Percentiles rank a stretch among this genome's conserved stretches.
Evolutionary conservation across 2,329 filamentous ascomycete genomes (phyloP).

Genomic region (Cladophialophora yegresii): DNA sequence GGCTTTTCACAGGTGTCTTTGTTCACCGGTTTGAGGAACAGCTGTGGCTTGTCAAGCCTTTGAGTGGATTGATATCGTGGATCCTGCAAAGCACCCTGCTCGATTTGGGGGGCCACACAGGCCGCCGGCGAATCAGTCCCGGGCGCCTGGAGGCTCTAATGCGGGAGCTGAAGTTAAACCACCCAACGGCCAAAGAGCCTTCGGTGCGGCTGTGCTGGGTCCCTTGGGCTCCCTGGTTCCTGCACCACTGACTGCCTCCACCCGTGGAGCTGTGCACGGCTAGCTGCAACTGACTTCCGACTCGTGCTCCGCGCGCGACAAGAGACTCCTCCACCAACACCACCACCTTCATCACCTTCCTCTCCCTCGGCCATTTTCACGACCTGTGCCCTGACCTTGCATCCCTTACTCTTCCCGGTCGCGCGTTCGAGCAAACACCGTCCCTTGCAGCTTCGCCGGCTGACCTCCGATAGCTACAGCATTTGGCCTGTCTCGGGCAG

Average conservation of each 20-base stretch:
- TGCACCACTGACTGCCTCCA: not conserved
- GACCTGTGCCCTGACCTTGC: not conserved
- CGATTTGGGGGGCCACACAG: not conserved
- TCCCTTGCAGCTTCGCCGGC: not conserved
- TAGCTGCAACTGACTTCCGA: not conserved
- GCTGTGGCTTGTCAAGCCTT: constrained; percentile 14
- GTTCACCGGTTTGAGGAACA: constrained; percentile 6
- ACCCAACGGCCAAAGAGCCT: not conserved
- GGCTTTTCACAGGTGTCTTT: not conserved
- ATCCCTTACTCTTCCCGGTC: not conserved
- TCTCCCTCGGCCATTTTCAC: not conserved
- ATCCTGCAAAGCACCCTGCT: constrained; percentile 5
- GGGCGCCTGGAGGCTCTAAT: constrained; percentile 15
- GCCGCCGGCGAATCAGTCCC: constrained; percentile 10
- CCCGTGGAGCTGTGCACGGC: not conserved
- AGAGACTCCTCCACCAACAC: constrained; percentile 12
- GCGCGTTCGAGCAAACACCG: not conserved
- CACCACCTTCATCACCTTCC: constrained; percentile 5
- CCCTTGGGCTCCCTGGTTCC: not conserved
- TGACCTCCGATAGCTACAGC: constrained; percentile 10
- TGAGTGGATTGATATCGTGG: constrained; percentile 18
- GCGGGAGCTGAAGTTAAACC: constrained; percentile 10
- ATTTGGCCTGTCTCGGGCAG: constrained; percentile 9
- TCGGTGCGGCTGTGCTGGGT: constrained; percentile 4
- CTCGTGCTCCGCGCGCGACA: constrained; percentile 7